Base-by-base conservation (phyloP, 1,284 basidiomycete genomes). In the Cutaneotrichosporon mucoides region DNA sequence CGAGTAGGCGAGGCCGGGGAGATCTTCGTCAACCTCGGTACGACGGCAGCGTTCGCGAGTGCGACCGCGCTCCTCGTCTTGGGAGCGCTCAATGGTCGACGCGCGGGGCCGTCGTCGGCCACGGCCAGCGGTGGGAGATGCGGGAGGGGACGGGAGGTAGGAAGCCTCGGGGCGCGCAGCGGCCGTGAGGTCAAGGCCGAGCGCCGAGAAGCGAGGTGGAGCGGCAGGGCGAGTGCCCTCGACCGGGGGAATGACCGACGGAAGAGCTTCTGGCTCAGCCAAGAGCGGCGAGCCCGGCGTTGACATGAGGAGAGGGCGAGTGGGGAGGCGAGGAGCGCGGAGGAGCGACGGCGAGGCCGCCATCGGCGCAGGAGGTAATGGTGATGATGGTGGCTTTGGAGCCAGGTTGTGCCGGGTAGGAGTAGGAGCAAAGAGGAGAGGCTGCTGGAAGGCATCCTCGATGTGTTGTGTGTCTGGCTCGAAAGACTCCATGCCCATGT, bases 171-270 rank as follows among this genome's bases (percentile, higher is more conserved):
- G 37, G 33, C 47, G 15, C 15, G 37, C 13, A 9, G 13, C 46
- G n/a, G 55, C 35, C 1, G 47, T 33, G 41, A 62, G 46, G 37
- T 60, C 50, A 16, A 64, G 62, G 38, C 62, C 62, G n/a, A 64
- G 59, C 0, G 62, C 62, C 10, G 53, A 58, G 57, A 49, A 61
- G 33, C 48, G 49, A 10, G 41, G 53, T 6, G 35, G 38, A 5
- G 56, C 15, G 1, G 56, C 43, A 0, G 62, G 54, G 38, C 62
- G 62, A 2, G 59, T 61, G 38, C 62, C 59, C 6, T 48, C 48
- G 1, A 53, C 10, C 2, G 56, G 49, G 10, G 53, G 44, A 9
- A 54, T 33, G 42, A 16, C 36, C 5, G 48, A 41, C 2, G 49
- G 44, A n/a, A 51, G 10, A 13, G 38, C 33, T 42, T 53, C 46